These are phyloP conservation scores for Aureobasidium uvarum DNA, from an alignment of 2,329 filamentous ascomycete genomes.

Conservation along the genomic window DNA sequence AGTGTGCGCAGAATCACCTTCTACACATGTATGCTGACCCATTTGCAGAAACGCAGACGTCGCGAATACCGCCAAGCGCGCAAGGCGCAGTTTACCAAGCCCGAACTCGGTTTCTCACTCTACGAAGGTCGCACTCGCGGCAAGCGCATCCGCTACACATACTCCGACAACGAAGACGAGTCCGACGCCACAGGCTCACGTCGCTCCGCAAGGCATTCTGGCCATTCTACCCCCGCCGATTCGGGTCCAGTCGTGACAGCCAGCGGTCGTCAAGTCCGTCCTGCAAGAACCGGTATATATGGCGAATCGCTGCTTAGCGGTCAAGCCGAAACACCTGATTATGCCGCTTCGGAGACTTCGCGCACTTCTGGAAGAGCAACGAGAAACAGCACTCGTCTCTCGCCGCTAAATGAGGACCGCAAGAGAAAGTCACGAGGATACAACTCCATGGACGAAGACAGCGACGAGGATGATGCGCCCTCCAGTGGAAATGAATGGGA, in stretches of 20 bases:
- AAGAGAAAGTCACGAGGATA: constrained; percentile 54
- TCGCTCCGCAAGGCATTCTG: constrained; percentile 65
- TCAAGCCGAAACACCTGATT: constrained; percentile 47
- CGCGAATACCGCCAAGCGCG: constrained; percentile 86
- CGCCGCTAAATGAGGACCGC: constrained; percentile 36
- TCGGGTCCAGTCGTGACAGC: constrained; percentile 68
- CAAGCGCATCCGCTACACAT: constrained; percentile 96
- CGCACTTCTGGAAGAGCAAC: constrained; percentile 47
- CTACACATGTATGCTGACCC: constrained; percentile 28
- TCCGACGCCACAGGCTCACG: constrained; percentile 66
- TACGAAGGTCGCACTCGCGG: constrained; percentile 96
- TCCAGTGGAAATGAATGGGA: constrained; percentile 66
- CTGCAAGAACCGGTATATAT: constrained; percentile 62
- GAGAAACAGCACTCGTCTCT: constrained; percentile 34
- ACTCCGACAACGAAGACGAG: constrained; percentile 81
- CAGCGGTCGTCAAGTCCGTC: constrained; percentile 80
- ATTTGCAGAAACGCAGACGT: constrained; percentile 75
- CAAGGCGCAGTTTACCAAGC: constrained; percentile 82
- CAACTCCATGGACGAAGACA: constrained; percentile 61
- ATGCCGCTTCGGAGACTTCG: constrained; percentile 46
- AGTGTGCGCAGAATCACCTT: constrained; percentile 30
- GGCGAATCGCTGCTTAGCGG: constrained; percentile 60
- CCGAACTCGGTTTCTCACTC: constrained; percentile 84
- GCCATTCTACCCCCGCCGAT: constrained; percentile 67
- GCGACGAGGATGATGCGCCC: constrained; percentile 63